Conservation (phyloP, 2,329 filamentous ascomycete genomes). For the Cryphonectria naterciae region DNA sequence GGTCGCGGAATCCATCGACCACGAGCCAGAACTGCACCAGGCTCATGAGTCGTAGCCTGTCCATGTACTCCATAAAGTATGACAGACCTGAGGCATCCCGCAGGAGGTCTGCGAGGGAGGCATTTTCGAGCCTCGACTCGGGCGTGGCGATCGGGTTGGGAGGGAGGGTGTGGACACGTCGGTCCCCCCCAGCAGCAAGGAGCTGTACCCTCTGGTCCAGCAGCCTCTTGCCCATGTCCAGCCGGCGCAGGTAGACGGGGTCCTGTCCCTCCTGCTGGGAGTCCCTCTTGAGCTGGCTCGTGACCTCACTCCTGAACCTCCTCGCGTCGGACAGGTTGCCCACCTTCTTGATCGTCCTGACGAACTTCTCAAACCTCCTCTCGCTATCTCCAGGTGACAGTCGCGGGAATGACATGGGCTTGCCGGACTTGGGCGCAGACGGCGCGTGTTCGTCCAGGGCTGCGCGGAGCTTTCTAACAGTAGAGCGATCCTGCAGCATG, state of each 20-base stretch:
- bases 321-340: constrained; percentile 92
- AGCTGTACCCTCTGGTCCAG: constrained; percentile 88
- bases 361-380: constrained; percentile 91
- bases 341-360: constrained; percentile 84
- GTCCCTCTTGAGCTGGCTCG: constrained; percentile 89
- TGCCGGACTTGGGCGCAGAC: constrained; percentile 69
- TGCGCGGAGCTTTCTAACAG: constrained; percentile 86
- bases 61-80: constrained; percentile 99
- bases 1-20: constrained; percentile 93
- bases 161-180: constrained; percentile 38
- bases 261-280: constrained; percentile 78
- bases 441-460: constrained; percentile 93
- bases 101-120: constrained; percentile 81
- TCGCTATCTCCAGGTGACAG: constrained; percentile 84
- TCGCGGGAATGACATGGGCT: constrained; percentile 74
- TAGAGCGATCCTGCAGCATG: constrained; percentile 92
- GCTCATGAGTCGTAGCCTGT: constrained; percentile 82
- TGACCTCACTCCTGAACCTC: constrained; percentile 87
- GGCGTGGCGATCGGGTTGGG: constrained; percentile 36
- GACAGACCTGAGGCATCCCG: constrained; percentile 89
- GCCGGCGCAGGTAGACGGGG: constrained; percentile 79
- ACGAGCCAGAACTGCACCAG: constrained; percentile 98
- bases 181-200: constrained; percentile 70
- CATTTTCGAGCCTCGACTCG: constrained; percentile 72
- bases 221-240: constrained; percentile 90